Evolutionary conservation across 2,329 filamentous ascomycete species (phyloP), one percentile per base, ranked within the genome.

Genomic region (Mollisia scopiformis): DNA sequence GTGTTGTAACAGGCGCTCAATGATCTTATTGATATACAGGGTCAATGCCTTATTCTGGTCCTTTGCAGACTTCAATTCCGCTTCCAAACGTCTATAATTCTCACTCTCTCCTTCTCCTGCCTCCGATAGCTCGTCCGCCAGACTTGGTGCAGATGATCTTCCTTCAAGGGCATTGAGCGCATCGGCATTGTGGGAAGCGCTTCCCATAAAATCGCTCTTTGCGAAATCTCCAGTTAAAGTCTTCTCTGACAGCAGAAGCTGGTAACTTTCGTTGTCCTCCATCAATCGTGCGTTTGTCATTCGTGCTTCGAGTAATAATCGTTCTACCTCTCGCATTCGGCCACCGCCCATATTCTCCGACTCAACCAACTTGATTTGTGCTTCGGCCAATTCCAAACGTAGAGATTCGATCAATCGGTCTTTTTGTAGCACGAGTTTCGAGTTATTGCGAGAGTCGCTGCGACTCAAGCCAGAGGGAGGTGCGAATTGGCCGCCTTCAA

Each of bases 181-280:
- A 65, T 89, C 86, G 64, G 87, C 83, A 73, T 89, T 88, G 23
- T 84, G 71, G 11, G 77, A 83, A 37, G 82, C 79, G 54, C 79
- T 85, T 89, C 79, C 91, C 87, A 75, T 68, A 51, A 96, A 92
- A 71, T 94, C 90, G 69, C 84, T 90, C 73, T 90, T 92, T 71
- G 85, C 84, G 74, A 97, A 94, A 73, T 98, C 94, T 30, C 95
- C 95, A 73, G 96, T 97, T 61, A 99, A 84, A 1, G 95, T 98
- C 82, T 93, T 94, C 76, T 98, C 93, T 72, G 93, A 92, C 25
- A 99, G 86, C 19, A 99, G 86, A 37, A 98, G 84, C 77, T 98
- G 94, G 77, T 97, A 99, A 77, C 93, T 96, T 77, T 99, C 95
- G 72, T 98, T 98, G 76, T 99, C 95, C 78, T 99, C 95, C 91